Conservation (phyloP, 148 eudicot genomes). For the Vaccinium vitisidaea region DNA sequence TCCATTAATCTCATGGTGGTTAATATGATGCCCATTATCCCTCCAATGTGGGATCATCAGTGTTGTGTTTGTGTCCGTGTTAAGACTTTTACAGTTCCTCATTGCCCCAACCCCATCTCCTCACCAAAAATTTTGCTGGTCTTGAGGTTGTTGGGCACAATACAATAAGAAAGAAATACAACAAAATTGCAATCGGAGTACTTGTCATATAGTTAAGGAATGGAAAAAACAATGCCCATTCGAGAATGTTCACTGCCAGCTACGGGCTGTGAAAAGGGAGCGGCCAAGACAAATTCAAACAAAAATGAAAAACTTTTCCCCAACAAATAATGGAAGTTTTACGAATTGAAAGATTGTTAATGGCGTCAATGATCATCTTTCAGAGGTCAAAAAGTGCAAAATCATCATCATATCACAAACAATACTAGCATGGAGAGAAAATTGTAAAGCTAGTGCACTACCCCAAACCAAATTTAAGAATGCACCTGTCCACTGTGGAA, state of each 20-base stretch:
- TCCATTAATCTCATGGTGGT: not conserved
- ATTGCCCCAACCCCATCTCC: not conserved
- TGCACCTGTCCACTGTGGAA: constrained; percentile 55
- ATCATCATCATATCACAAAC: not conserved
- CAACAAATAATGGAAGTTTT: not conserved
- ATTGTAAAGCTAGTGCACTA: not conserved
- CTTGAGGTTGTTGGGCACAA: not conserved
- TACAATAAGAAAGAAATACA: not conserved
- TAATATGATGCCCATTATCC: not conserved
- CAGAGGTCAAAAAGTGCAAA: not conserved
- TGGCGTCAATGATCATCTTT: not conserved
- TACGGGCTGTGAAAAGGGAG: not conserved
- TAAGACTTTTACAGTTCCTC: not conserved
- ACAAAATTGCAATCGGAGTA: not conserved
- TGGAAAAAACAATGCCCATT: not conserved
- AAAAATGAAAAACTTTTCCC: not conserved
- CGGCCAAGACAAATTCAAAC: not conserved
- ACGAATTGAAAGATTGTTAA: constrained; percentile 4
- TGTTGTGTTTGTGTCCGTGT: not conserved
- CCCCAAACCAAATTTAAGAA: not conserved
- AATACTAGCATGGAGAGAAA: not conserved
- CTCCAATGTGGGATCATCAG: not conserved
- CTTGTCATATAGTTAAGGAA: not conserved
- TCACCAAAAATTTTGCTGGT: not conserved
- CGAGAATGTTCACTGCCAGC: not conserved